Percentiles rank a stretch among this genome's conserved stretches.
phyloP scores from a whole-genome alignment of 2,329 filamentous ascomycete species.

The Aspergillus piperis region DNA sequence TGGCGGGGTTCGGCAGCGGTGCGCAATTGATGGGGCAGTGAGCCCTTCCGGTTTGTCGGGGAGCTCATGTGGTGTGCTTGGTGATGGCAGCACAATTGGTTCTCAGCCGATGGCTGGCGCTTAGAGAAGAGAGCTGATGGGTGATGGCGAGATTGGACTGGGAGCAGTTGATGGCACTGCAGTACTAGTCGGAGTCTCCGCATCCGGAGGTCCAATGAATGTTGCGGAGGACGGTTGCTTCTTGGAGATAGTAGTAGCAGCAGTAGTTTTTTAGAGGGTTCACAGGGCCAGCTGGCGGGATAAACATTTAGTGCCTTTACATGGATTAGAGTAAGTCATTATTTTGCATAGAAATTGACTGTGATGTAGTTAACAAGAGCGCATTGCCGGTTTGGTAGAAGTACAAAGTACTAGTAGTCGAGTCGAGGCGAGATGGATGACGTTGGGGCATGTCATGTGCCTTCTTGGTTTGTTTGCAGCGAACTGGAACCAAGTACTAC shows the following conservation, averaged over 20 bases:
- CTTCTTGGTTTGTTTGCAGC: not conserved
- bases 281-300: not conserved
- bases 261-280: not conserved
- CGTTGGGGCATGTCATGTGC: not conserved
- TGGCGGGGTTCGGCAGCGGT: conserved; percentile 74
- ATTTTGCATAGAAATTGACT: not conserved
- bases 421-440: not conserved
- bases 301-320: not conserved
- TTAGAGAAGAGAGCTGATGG: conserved; percentile 4
- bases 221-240: not conserved
- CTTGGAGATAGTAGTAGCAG: not conserved
- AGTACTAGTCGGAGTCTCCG: not conserved
- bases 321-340: not conserved
- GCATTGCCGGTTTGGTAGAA: not conserved
- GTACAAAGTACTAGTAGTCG: too few species aligned
- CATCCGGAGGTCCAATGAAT: conserved; percentile 3
- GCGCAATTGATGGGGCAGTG: conserved; percentile 64
- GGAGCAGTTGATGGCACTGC: not conserved
- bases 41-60: conserved; percentile 32
- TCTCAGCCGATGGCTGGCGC: conserved; percentile 7
- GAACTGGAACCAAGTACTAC: too few species aligned
- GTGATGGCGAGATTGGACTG: conserved; percentile 1
- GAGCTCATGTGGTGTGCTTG: conserved; percentile 29
- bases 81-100: not conserved
- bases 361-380: not conserved